Evolutionary conservation across 2,329 filamentous ascomycete species (phyloP).

Genomic region (Microdochium trichocladiopsis): DNA sequence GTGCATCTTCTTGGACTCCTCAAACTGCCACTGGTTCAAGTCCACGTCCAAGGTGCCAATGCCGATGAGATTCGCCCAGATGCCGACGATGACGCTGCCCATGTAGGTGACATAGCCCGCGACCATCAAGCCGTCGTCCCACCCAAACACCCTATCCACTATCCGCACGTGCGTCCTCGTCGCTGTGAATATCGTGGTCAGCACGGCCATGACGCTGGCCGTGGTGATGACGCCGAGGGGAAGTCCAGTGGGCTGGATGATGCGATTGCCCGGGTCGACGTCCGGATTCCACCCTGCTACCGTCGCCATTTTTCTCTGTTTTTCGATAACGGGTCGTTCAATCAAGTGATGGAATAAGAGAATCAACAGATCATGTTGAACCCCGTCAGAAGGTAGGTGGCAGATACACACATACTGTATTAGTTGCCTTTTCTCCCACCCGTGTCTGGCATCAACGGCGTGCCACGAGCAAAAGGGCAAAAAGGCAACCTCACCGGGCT

Average conservation of each 20-base stretch:
- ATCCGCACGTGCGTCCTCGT: conserved; percentile 3
- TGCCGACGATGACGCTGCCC: conserved; percentile 5
- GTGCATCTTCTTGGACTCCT: conserved; percentile 11
- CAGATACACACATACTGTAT: not conserved
- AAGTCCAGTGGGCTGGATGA: not conserved
- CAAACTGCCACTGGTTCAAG: conserved; percentile 13
- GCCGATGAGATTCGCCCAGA: conserved; percentile 9
- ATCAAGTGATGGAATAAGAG: not conserved
- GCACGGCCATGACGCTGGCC: not conserved
- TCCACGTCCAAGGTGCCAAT: conserved; percentile 12
- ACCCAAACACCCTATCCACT: conserved; percentile 4
- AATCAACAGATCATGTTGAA: not conserved
- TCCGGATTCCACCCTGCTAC: not conserved
- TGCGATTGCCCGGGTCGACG: not conserved
- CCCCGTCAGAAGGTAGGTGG: not conserved
- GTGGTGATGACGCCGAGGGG: not conserved
- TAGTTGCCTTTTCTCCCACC: not conserved
- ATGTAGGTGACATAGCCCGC: conserved; percentile 6
- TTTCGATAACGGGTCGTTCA: not conserved
- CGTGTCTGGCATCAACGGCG: not conserved
- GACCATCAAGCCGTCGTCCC: conserved; percentile 7
- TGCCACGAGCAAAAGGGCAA: not conserved
- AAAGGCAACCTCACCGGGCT: not conserved
- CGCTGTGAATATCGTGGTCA: not conserved
- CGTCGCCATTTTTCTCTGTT: not conserved